Evolutionary conservation across 129 eudicot genomes (phyloP), one percentile per base, ranked within the genome.

Genomic region (Pittosporum tobira): DNA sequence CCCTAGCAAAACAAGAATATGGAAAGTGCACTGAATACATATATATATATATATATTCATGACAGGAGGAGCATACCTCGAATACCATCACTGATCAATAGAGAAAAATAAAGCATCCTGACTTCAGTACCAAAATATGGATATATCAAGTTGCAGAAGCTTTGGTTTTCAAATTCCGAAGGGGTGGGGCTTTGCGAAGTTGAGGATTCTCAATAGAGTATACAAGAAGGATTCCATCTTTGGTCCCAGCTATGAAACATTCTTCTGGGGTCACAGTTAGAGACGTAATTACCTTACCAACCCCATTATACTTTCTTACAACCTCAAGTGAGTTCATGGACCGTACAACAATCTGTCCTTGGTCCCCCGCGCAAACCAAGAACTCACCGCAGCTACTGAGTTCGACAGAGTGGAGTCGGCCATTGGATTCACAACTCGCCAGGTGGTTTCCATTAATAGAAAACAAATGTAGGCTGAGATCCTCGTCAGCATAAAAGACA

Each of bases 141-240:
- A 51, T 47, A 18, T 51, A 61, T 71, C 67, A 70, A 3, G 71
- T 71, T 66, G 62, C 74, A 62, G 73, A 75, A 61, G 81, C 59
- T 76, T 67, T 86, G 13, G 71, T 43, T 76, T 75, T 91, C 19
- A 62, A 51, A 61, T 74, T 78, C 44, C 82, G 56, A 16, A 84
- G 70, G 21, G 49, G 53, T 28, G 67, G 56, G 57, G 81, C 29
- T 69, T 75, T 83, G 16, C 77, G 85, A 69, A 85, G 81, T 34
- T 80, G 97, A 64, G 95, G 94, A 56, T 91, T 91, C 51, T 91
- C 90, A 13, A 93, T 87, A n/a, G 96, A 87, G 68, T 93, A 93
- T 50, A 93, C 83, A 36, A 93, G 91, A 66, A 93, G 88, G 49
- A 69, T 79, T 53, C 99, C 99, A 45, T 93, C 99, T 68, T 83